Evolutionary conservation across 371 early-diverging fungal species (phyloP).

Genomic region (Synchytrium microbalum): DNA sequence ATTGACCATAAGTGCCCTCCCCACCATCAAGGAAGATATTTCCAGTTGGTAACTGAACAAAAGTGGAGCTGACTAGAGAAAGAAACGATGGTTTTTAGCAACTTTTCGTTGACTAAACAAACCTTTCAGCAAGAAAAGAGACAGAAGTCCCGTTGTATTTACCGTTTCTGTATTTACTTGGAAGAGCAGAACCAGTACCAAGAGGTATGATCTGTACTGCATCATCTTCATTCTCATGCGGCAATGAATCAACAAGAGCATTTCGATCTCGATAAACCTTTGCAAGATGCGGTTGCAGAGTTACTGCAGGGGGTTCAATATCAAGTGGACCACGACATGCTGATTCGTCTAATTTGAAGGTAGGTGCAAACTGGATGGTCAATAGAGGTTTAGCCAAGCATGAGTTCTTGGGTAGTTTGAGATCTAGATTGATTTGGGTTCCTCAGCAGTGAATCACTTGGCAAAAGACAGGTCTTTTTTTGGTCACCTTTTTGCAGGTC

Average conservation of each 20-base stretch:
- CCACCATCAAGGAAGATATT: conserved; percentile 90
- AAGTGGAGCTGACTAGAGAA: conserved; percentile 69
- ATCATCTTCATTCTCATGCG: no score
- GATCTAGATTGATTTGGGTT: neutral
- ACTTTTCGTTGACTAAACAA: neutral
- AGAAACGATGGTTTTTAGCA: neutral
- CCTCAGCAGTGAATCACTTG: neutral
- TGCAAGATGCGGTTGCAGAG: neutral
- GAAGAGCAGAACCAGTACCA: conserved; percentile 96
- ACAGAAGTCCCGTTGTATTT: conserved; percentile 22
- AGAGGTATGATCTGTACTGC: conserved; percentile 50
- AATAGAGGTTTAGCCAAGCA: conserved; percentile 3
- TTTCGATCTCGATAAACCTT: neutral
- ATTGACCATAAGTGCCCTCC: conserved; percentile 93
- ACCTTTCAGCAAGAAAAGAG: neutral
- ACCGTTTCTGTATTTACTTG: conserved; percentile 95
- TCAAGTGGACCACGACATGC: neutral
- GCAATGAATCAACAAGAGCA: neutral
- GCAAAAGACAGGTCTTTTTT: neutral
- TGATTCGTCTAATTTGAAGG: neutral
- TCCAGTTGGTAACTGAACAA: conserved; percentile 56
- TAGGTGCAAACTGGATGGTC: neutral
- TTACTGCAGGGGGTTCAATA: neutral
- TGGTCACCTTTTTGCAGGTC: conserved; percentile 10
- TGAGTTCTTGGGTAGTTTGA: neutral